Base-by-base conservation (phyloP, 495 filamentous ascomycete genomes). In the Aspergillus diversus region DNA sequence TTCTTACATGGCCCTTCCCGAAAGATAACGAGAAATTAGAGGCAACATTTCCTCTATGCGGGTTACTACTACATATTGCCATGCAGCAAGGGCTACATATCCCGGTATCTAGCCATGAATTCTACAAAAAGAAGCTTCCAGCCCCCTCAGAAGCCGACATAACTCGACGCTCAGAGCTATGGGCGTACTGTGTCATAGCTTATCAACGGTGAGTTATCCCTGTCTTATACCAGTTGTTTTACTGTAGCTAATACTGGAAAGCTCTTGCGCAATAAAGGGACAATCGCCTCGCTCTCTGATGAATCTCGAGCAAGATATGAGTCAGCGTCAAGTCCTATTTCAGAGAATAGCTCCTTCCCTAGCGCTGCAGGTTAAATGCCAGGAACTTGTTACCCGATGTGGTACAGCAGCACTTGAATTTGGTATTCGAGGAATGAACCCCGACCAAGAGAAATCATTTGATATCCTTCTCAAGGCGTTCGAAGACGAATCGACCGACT, bases 81-180 rank as follows among this genome's bases (percentile, higher is more conserved):
- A 83, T 82, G 79, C 78, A 80, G 63, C 77, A 82, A 54, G 82
- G 81, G 2, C 61, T 84, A 4, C 81, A 84, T 60, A 77, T 80
- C 13, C 78, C 78, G 0, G 75, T 81, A 66, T 75, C 76, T 11
- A 80, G 77, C 50, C 80, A 83, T 56, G 81, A 84, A 37, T 84
- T 84, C 46, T 72, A 73, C 31, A 68, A 71, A 42, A 65, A 67
- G 1, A 75, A 74, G 37, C 71, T 77, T 8, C 69, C 77, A 0
- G 66, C 69, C 4, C 71, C 71, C 0, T 77, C 70, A 0, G 74
- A 77, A 5, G 57, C 67, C 8, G 79, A 82, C 47, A 73, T 79
- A 34, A 61, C 64, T 17, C 69, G 74, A 9, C 77, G 79, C 5
- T 75, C 75, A 0, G 74, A 77, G 59, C 69, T 83, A 1, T 82